Percentiles rank a stretch among this genome's conserved stretches.
Evolutionary conservation across 371 early-diverging fungal genomes (phyloP).

Genomic region (Mortierella sp.): DNA sequence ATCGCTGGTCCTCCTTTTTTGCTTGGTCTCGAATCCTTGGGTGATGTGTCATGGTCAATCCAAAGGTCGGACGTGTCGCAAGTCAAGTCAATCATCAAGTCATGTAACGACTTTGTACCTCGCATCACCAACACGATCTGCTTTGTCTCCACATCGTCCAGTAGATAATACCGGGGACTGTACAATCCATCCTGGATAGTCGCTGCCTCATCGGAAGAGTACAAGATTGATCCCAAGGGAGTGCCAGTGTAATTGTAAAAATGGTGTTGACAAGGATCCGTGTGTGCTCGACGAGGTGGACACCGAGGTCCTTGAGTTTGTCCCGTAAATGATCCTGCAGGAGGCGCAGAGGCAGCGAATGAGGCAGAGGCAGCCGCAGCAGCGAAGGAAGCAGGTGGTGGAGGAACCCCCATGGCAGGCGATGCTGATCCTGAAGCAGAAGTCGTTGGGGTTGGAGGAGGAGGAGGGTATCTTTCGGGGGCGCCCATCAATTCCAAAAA

Average conservation of each 20-base stretch:
- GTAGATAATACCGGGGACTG: constrained; percentile 47
- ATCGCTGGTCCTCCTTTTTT: not conserved
- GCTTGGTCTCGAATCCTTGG: constrained; percentile 14
- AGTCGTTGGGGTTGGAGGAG: constrained; percentile 4
- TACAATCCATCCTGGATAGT: constrained; percentile 49
- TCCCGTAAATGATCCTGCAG: not conserved
- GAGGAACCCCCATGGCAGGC: not conserved
- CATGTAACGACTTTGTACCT: constrained; percentile 47
- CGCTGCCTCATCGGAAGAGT: constrained; percentile 46
- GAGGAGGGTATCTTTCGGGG: constrained; percentile 33
- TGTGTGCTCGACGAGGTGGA: not conserved
- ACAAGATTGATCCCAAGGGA: constrained; percentile 44
- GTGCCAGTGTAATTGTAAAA: constrained; percentile 45
- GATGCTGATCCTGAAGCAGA: not conserved
- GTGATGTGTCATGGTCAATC: constrained; percentile 44
- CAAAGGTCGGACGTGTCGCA: constrained; percentile 46
- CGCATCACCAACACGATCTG: constrained; percentile 48
- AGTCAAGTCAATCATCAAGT: constrained; percentile 49
- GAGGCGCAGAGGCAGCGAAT: not conserved
- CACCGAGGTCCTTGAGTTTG: not conserved
- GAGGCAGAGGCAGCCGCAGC: constrained; percentile 1
- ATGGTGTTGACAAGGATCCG: constrained; percentile 23
- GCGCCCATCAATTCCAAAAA: constrained; percentile 39
- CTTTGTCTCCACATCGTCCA: constrained; percentile 47
- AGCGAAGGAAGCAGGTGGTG: constrained; percentile 6